Evolutionary conservation across 139 green algal species (phyloP), one percentile per base, ranked within the genome.

Genomic region (Chlamydomonas asymmetrica): DNA sequence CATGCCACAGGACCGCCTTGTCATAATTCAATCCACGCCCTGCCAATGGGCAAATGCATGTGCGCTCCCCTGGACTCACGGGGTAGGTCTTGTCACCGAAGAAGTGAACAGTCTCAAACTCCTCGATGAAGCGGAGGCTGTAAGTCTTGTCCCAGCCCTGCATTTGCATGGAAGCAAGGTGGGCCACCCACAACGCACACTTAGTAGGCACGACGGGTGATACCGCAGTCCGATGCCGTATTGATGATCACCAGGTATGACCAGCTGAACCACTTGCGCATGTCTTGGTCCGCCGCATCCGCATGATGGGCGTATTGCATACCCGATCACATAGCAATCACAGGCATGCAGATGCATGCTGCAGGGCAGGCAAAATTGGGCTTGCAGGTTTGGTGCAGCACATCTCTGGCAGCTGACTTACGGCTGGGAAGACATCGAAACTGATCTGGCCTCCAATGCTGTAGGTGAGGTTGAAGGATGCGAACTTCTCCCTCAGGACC

Each of bases 111-210:
- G 93, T 88, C n/a, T 98, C 89, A 84, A 95, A 99, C 56, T 96
- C 91, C 61, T 94, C 83, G 13, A 99, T 84, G 80, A 96, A 99
- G 49, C 89, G 93, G 71, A 99, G 80, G 88, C 95, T 99, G 89
- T 98, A 99, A 0, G 97, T 99, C 89, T 99, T 99, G 90, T 99
- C 97, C 97, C 97, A 99, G 20, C 96, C 96, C 78, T 91, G 77
- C 48, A 75, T 66, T 13, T 13, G 77, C 13, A 87, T 43, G 43
- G 38, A 71, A 25, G 22, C 59, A n/a, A 66, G 59, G 20, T 37
- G 18, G 49, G 20, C 49, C 22, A 59, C 22, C 49, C 49, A n/a
- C 49, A n/a, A 59, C 20, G 49, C 18, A 37, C 32, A 34, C 35
- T 37, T 8, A 27, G 52, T 13, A 35, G 18, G 13, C 16, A 27